Conservation (phyloP, 1,139 yeast species). For the Hanseniaspora uvarum region DNA sequence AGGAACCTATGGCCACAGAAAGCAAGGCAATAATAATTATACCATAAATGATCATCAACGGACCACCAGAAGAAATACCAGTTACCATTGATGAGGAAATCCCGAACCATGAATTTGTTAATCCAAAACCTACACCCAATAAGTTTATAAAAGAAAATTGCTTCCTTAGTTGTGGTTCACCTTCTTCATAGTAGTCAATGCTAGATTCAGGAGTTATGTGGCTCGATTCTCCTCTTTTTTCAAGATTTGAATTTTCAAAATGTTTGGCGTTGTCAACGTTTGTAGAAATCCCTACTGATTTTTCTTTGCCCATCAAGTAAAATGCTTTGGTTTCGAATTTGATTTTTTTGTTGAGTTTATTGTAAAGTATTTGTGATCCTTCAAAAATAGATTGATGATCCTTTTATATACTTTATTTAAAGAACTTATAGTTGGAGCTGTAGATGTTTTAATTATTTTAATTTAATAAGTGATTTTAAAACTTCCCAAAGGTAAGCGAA, state of each 20-base stretch:
- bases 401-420: no score
- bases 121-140: conserved; percentile 57
- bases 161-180: conserved; percentile 30
- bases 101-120: conserved; percentile 64
- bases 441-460: no score
- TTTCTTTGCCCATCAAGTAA: background rate
- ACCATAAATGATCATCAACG: conserved; percentile 57
- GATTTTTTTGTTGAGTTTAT: background rate
- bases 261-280: background rate
- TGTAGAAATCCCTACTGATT: background rate
- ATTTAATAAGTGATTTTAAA: no score
- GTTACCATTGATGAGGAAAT: conserved; percentile 54
- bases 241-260: background rate
- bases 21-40: conserved; percentile 50
- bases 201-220: conserved; percentile 1
- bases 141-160: conserved; percentile 41
- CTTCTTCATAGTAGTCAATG: conserved; percentile 18
- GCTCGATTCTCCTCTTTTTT: conserved; percentile 3
- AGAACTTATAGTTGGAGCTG: no score
- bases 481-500: no score
- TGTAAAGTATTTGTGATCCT: no score
- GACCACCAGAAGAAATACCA: conserved; percentile 59
- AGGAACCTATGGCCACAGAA: conserved; percentile 43
- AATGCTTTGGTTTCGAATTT: no score
- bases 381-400: no score